Conservation (phyloP, 108 stramenopile species). For the Hondaea fermentalgiana region DNA sequence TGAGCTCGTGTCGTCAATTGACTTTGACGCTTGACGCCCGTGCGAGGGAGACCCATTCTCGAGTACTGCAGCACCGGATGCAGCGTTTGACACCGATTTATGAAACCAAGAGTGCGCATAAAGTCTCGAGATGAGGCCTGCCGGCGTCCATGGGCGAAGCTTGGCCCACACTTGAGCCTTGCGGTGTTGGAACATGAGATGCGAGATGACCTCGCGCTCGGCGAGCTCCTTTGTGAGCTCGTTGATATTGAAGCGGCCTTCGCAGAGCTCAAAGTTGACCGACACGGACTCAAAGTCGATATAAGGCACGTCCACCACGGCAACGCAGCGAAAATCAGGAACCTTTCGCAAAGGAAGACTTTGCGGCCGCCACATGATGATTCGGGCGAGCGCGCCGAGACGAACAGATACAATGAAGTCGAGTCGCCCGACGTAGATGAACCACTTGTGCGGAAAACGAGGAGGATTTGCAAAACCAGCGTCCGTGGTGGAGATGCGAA, state of each 20-base stretch:
- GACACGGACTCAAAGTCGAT: not conserved
- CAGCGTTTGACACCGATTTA: too few species aligned
- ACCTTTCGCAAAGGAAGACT: not conserved
- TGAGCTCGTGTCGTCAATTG: too few species aligned
- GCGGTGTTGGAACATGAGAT: not conserved
- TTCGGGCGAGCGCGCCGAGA: not conserved
- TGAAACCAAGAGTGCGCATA: too few species aligned
- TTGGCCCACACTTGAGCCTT: not conserved
- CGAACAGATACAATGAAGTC: not conserved
- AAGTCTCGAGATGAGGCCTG: not conserved
- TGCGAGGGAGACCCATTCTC: too few species aligned
- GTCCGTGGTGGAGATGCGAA: not conserved
- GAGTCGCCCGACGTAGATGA: not conserved
- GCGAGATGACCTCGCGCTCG: conserved; percentile 4
- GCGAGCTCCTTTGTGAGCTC: conserved; percentile 2
- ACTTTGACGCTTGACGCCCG: too few species aligned
- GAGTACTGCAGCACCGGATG: too few species aligned
- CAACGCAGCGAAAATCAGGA: not conserved
- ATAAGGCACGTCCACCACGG: not conserved
- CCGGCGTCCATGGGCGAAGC: not conserved
- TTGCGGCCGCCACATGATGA: not conserved
- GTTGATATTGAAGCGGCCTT: conserved; percentile 7
- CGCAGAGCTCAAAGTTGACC: conserved; percentile 17
- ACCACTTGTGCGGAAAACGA: not conserved
- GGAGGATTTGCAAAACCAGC: not conserved